These are phyloP conservation scores for Penicillium brevicompactum DNA, from an alignment of 2,329 filamentous ascomycete genomes.

Conservation along the genomic window DNA sequence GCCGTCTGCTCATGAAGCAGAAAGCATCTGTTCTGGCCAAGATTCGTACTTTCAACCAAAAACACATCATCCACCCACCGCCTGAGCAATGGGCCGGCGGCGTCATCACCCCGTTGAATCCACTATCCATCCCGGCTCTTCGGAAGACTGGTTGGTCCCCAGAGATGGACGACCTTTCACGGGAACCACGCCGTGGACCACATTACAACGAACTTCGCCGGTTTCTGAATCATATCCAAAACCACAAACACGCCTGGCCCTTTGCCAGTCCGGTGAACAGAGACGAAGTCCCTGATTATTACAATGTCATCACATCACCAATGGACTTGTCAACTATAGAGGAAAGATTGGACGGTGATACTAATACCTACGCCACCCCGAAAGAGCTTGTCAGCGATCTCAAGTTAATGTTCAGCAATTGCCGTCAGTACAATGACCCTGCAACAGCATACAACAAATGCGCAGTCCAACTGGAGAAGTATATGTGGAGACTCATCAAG, in stretches of 20 bases:
- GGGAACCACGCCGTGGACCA: conserved; percentile 86
- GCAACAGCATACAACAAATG: conserved; percentile 92
- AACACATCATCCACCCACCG: conserved; percentile 81
- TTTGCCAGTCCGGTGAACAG: conserved; percentile 91
- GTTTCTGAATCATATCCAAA: conserved; percentile 91
- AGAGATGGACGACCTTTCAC: conserved; percentile 96
- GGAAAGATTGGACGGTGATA: conserved; percentile 72
- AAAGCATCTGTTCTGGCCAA: conserved; percentile 95
- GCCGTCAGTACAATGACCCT: conserved; percentile 93
- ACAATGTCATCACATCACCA: conserved; percentile 94
- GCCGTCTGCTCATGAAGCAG: conserved; percentile 93
- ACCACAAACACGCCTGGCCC: conserved; percentile 89
- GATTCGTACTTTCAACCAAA: conserved; percentile 86
- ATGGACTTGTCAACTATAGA: conserved; percentile 98
- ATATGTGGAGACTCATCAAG: conserved; percentile 91
- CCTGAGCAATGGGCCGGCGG: conserved; percentile 83
- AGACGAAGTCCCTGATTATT: conserved; percentile 95
- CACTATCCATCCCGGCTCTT: conserved; percentile 83
- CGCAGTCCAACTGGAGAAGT: conserved; percentile 89
- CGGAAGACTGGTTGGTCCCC: conserved; percentile 90
- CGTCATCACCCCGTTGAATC: conserved; percentile 68
- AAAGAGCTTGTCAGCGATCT: conserved; percentile 92
- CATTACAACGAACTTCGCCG: conserved; percentile 89
- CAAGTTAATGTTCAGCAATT: conserved; percentile 89
- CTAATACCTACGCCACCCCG: conserved; percentile 84